phyloP scores from a whole-genome alignment of 2,329 filamentous ascomycete genomes.

The Epichloe brachyelytri region DNA sequence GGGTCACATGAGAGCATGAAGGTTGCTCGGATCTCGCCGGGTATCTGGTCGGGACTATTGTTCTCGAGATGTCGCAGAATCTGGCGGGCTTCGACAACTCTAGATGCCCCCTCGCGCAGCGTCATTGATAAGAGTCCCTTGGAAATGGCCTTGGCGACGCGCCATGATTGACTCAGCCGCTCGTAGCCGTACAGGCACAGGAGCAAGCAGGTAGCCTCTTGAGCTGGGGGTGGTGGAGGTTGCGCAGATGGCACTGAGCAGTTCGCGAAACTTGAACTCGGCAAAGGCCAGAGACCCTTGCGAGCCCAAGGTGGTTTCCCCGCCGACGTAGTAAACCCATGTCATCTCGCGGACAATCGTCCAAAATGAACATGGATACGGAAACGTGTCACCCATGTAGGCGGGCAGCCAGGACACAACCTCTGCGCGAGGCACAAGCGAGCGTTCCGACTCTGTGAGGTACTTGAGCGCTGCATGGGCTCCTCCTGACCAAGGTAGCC shows the following conservation, averaged over 20 bases:
- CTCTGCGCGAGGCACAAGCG: not conserved
- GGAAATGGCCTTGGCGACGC: too few relatives aligned
- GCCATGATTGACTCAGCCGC: too few relatives aligned
- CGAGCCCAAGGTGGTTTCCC: constrained; percentile 3
- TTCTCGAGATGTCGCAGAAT: constrained; percentile 19
- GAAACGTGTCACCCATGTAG: constrained; percentile 15
- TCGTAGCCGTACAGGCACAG: too few relatives aligned
- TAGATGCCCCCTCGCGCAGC: constrained; percentile 18
- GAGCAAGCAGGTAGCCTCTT: too few relatives aligned
- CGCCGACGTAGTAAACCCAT: constrained; percentile 13
- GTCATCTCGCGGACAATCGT: constrained; percentile 15
- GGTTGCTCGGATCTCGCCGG: constrained; percentile 18
- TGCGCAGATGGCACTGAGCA: constrained; percentile 15
- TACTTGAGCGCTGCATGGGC: too few relatives aligned
- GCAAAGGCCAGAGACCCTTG: constrained; percentile 12
- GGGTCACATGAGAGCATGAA: constrained; percentile 16
- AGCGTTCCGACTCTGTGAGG: too few relatives aligned
- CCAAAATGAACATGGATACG: constrained; percentile 21
- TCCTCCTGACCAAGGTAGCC: constrained; percentile 17
- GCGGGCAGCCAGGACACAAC: not conserved
- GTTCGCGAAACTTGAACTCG: constrained; percentile 20
- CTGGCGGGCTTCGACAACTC: constrained; percentile 14
- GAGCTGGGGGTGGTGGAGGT: constrained; percentile 24
- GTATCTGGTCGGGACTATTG: too few relatives aligned
- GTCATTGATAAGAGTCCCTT: too few relatives aligned